A percentile compares a stretch with the other conserved stretches of the same genome.
Evolutionary conservation across 441 rosid species (phyloP).

Genomic region (Pelargonium citronellum): DNA sequence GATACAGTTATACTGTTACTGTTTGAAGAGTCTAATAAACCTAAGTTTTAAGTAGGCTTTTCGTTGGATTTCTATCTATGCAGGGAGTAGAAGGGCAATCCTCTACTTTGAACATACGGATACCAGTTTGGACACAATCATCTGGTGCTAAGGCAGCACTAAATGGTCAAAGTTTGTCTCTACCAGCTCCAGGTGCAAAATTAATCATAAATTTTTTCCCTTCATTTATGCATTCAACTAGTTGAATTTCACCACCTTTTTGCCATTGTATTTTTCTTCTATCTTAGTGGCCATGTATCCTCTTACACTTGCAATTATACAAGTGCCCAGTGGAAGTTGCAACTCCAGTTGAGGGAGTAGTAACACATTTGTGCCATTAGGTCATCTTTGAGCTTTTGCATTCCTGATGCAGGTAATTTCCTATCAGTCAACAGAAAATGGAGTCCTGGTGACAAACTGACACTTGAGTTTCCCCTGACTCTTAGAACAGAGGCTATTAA

Average conservation of each 20-base stretch:
- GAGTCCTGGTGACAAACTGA: conserved; percentile 55
- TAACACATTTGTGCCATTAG: not conserved
- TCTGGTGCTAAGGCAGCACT: conserved; percentile 49
- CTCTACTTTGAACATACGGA: conserved; percentile 63
- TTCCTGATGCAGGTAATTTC: conserved; percentile 44
- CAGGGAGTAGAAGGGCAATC: conserved; percentile 40
- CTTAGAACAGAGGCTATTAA: conserved; percentile 69
- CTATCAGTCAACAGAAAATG: conserved; percentile 47
- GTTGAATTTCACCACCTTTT: not conserved
- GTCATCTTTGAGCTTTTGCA: not conserved
- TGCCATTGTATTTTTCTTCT: conserved; percentile 3
- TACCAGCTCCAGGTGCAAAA: conserved; percentile 60
- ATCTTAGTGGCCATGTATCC: not conserved
- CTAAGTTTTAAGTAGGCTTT: too few relatives aligned
- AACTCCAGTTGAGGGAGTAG: not conserved
- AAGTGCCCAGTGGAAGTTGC: not conserved
- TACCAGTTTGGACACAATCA: conserved; percentile 62
- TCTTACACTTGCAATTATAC: not conserved
- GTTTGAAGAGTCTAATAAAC: not conserved
- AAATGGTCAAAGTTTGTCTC: conserved; percentile 42
- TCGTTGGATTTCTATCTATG: conserved; percentile 13
- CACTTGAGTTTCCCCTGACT: conserved; percentile 55
- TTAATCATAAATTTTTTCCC: not conserved
- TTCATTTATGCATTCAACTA: not conserved
- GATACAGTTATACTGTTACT: not conserved